Base-by-base conservation (phyloP, 495 filamentous ascomycete species). In the Hypoxylon cercidicola region DNA sequence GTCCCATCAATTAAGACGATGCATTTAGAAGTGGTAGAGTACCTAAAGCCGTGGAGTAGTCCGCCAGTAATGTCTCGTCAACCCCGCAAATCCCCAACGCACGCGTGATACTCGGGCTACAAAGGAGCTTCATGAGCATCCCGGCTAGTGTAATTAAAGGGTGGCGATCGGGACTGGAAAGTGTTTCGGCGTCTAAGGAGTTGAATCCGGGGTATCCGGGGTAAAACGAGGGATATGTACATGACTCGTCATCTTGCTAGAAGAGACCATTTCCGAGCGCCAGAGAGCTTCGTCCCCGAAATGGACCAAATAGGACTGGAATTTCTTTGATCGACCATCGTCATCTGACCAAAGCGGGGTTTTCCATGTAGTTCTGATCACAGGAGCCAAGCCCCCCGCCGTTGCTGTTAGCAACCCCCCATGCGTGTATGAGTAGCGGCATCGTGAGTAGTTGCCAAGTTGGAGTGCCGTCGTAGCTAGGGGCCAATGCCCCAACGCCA, bases 261-360 rank as follows among this genome's bases (percentile, higher is more conserved):
- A 12, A 23, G 45, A 55, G 51, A 25, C 51, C 53, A 37, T 52
- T 55, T 10, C 30, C 8, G n/a, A n/a, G n/a, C 10, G 10, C 30
- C 37, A 50, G 35, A 13, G 60, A 25, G 12, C 5, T 40, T 39
- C n/a, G 18, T n/a, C 44, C 25, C 51, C 32, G 19, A 60, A 19
- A 58, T 53, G 48, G 32, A 44, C 21, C 30, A 54, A 49, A 28
- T 46, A 23, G 37, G 45, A 62, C 48, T 54, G 37, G 44, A 53
- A 41, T 52, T 53, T 48, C 41, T 25, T 68, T 48, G 58, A 63
- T 63, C 59, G 64, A 35, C 44, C 55, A 23, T 44, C 62, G 54
- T 71, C 72, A 74, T 68, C 66, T 76, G 72, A 74, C 68, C 67
- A 64, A 54, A 55, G 55, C 49, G 56, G 65, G 55, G 68, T 64